Evolutionary conservation across 768 basidiomycete species (phyloP).

Genomic region (Naganishia friedmannii): DNA sequence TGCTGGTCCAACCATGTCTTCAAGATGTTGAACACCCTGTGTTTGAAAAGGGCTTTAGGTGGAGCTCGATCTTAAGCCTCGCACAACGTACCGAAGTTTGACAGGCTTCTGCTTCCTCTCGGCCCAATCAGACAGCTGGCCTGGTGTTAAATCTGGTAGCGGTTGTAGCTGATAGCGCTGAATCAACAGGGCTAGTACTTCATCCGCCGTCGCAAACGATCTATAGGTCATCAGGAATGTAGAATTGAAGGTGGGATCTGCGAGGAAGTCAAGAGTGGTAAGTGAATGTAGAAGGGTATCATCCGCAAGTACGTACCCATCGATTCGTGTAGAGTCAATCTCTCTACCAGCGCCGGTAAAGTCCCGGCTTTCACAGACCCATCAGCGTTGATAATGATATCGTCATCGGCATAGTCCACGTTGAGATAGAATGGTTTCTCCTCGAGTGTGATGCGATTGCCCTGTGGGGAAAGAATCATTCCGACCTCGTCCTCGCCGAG

Average conservation of each 20-base stretch:
- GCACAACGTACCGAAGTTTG: constrained; percentile 68
- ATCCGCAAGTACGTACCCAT: constrained; percentile 60
- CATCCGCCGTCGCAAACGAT: constrained; percentile 79
- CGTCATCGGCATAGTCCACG: constrained; percentile 71
- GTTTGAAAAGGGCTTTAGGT: neutral
- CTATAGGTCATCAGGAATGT: constrained; percentile 96
- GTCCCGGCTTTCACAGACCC: constrained; percentile 82
- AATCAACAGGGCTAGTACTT: constrained; percentile 76
- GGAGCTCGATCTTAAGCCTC: constrained; percentile 10
- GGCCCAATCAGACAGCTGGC: constrained; percentile 73
- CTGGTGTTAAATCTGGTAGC: constrained; percentile 63
- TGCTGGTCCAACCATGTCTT: constrained; percentile 82
- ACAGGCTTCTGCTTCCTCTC: constrained; percentile 82
- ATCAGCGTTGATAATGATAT: constrained; percentile 81
- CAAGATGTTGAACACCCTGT: constrained; percentile 82
- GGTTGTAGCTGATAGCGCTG: constrained; percentile 74
- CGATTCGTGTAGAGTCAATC: constrained; percentile 84
- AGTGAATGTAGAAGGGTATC: neutral
- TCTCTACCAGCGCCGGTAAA: constrained; percentile 76
- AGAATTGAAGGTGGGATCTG: constrained; percentile 75
- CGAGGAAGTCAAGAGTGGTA: neutral
- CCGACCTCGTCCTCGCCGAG: constrained; percentile 44
- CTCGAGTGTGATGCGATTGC: neutral
- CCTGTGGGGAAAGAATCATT: constrained; percentile 7
- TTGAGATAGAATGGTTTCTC: constrained; percentile 76